These are phyloP conservation scores for Fusarium decemcellulare DNA, from an alignment of 2,329 filamentous ascomycete species.

Conservation along the genomic window DNA sequence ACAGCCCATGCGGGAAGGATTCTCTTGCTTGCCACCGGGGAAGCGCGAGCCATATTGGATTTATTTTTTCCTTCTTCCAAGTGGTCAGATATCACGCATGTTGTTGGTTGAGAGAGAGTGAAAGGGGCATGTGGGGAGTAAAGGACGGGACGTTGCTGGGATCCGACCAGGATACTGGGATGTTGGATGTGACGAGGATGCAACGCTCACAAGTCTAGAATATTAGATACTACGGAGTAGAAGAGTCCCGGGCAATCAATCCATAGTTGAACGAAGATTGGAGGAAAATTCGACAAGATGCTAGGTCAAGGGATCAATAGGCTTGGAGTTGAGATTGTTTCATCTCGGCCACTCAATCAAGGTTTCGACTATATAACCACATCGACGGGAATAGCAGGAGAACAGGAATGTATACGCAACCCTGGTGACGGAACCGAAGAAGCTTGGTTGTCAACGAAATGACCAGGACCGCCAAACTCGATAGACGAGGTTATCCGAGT, in stretches of 20 bases:
- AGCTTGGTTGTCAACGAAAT: too few relatives aligned
- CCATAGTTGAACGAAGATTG: too few relatives aligned
- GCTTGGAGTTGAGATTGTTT: too few relatives aligned
- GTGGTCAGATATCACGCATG: conserved; percentile 22
- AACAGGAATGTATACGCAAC: not conserved
- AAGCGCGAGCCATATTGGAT: not conserved
- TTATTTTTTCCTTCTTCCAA: not conserved
- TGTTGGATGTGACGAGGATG: conserved; percentile 7
- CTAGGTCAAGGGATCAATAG: too few relatives aligned
- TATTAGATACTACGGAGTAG: too few relatives aligned
- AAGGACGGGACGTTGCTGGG: not conserved
- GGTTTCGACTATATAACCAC: conserved; percentile 10
- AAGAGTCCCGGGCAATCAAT: too few relatives aligned
- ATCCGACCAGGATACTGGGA: conserved; percentile 13
- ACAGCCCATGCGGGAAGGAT: not conserved
- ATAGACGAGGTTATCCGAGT: conserved; percentile 31
- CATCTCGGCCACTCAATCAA: conserved; percentile 3
- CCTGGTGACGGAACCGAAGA: conserved; percentile 11
- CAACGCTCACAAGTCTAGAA: not conserved
- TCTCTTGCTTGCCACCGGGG: conserved; percentile 1
- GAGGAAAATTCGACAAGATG: too few relatives aligned
- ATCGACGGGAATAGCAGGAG: not conserved
- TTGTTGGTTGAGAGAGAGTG: conserved; percentile 29
- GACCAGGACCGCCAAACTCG: conserved; percentile 1
- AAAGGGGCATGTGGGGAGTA: conserved; percentile 30